Conservation (phyloP, 1,139 yeast genomes). For the Saccharomyces hybrid region DNA sequence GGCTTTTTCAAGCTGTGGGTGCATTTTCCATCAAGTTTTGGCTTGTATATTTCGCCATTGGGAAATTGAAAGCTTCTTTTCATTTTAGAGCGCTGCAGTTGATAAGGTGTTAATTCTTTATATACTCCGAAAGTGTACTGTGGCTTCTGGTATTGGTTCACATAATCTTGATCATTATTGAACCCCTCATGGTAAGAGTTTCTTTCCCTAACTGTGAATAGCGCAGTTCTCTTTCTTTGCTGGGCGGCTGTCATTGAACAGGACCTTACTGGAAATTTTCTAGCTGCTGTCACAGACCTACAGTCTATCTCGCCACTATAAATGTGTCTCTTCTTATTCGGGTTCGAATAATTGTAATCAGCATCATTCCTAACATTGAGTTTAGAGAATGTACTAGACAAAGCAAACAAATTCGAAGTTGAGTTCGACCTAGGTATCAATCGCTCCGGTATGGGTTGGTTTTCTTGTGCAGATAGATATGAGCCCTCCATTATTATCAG, state of each 20-base stretch:
- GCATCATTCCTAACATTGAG: background rate
- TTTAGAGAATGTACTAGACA: slow-evolving; percentile 17
- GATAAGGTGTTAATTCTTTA: background rate
- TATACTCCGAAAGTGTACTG: background rate
- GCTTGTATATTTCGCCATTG: background rate
- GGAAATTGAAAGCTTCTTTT: background rate
- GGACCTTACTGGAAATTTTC: background rate
- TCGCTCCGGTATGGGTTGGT: background rate
- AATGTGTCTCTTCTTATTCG: background rate
- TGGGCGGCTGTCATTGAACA: slow-evolving; percentile 1
- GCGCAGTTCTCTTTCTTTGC: background rate
- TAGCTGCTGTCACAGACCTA: background rate
- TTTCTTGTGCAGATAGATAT: background rate
- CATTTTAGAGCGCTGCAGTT: background rate
- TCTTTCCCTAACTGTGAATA: background rate
- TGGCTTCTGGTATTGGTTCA: background rate
- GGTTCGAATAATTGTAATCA: background rate
- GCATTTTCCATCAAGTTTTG: background rate
- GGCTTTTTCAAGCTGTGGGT: background rate
- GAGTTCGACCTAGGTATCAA: slow-evolving; percentile 7
- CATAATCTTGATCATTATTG: background rate
- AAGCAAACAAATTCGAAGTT: slow-evolving; percentile 8
- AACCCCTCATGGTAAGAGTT: background rate
- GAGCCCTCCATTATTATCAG: background rate
- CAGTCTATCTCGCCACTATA: background rate